These are phyloP conservation scores for Lolium multiflorum DNA, from an alignment of 176 grass and related monocot genomes.

Conservation along the genomic window DNA sequence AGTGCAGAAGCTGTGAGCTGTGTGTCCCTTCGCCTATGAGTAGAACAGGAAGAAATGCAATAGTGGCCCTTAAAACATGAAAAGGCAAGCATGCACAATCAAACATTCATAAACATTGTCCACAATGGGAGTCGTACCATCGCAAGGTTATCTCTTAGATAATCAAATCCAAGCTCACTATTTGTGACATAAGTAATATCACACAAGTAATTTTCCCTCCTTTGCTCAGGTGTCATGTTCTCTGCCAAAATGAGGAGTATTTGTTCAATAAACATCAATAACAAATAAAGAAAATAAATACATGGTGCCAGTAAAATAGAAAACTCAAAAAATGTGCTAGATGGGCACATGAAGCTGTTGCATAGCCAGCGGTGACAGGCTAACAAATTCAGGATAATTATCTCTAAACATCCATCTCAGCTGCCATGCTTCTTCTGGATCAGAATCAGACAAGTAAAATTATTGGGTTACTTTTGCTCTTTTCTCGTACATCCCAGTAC, in stretches of 20 bases:
- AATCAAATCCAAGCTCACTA: constrained; percentile 99
- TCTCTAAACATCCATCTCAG: constrained; percentile 28
- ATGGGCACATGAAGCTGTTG: constrained; percentile 15
- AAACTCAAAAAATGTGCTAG: constrained; percentile 3
- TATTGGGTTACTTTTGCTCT: background rate
- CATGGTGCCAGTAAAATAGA: background rate
- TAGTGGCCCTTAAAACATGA: background rate
- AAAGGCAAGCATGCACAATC: constrained; percentile 16
- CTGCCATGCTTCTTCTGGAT: constrained; percentile 13
- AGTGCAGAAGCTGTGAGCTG: constrained; percentile 23
- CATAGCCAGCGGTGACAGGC: background rate
- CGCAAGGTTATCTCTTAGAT: constrained; percentile 95
- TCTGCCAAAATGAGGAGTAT: constrained; percentile 66
- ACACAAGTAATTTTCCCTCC: constrained; percentile 93
- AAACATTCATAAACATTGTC: constrained; percentile 31
- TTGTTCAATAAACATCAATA: constrained; percentile 38
- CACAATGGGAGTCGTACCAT: constrained; percentile 65
- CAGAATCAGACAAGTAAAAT: constrained; percentile 29
- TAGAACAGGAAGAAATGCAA: constrained; percentile 10
- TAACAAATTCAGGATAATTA: constrained; percentile 4
- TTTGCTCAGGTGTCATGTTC: constrained; percentile 97
- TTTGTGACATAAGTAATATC: constrained; percentile 99
- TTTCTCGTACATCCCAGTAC: constrained; percentile 26
- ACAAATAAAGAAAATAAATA: constrained; percentile 34
- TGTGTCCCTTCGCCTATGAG: background rate